Evolutionary conservation across 2,329 filamentous ascomycete species (phyloP).

Genomic region (Penicillium aurantiogriseum): DNA sequence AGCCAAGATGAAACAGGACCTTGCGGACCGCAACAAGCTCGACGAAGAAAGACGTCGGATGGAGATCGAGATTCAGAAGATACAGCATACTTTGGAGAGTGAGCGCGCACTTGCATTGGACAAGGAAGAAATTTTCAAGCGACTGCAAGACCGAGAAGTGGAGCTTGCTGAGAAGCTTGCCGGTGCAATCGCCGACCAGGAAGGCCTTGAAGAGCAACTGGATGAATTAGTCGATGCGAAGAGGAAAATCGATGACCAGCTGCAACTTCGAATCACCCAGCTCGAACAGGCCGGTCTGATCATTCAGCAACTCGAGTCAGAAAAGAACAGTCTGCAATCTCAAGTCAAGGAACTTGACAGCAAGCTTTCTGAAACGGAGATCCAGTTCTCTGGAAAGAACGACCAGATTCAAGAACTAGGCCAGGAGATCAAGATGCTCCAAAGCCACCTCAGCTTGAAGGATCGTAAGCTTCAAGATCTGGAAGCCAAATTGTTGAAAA

Average conservation of each 20-base stretch:
- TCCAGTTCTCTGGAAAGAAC: slow-evolving; percentile 69
- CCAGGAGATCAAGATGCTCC: slow-evolving; percentile 85
- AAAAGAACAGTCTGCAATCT: slow-evolving; percentile 72
- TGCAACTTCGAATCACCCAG: slow-evolving; percentile 74
- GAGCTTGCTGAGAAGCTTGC: slow-evolving; percentile 92
- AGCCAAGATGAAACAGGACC: slow-evolving; percentile 75
- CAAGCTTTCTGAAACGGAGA: slow-evolving; percentile 68
- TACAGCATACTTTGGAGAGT: slow-evolving; percentile 92
- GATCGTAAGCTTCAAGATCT: slow-evolving; percentile 87
- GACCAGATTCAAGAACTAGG: slow-evolving; percentile 72
- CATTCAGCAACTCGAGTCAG: slow-evolving; percentile 79
- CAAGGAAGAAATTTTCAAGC: slow-evolving; percentile 98
- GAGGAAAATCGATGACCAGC: slow-evolving; percentile 81
- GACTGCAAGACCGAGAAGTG: slow-evolving; percentile 85
- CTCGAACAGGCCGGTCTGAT: slow-evolving; percentile 88
- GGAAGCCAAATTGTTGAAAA: slow-evolving; percentile 76
- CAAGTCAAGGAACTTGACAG: slow-evolving; percentile 68
- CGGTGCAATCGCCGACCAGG: slow-evolving; percentile 89
- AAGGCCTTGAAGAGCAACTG: slow-evolving; percentile 87
- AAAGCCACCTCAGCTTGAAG: slow-evolving; percentile 84
- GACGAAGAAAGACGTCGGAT: slow-evolving; percentile 90
- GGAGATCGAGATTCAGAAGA: slow-evolving; percentile 79
- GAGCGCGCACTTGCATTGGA: slow-evolving; percentile 93
- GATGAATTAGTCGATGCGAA: slow-evolving; percentile 86
- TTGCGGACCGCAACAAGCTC: slow-evolving; percentile 70